These are phyloP conservation scores for Lachnellula hyalina DNA, from an alignment of 2,329 filamentous ascomycete genomes.

Conservation along the genomic window DNA sequence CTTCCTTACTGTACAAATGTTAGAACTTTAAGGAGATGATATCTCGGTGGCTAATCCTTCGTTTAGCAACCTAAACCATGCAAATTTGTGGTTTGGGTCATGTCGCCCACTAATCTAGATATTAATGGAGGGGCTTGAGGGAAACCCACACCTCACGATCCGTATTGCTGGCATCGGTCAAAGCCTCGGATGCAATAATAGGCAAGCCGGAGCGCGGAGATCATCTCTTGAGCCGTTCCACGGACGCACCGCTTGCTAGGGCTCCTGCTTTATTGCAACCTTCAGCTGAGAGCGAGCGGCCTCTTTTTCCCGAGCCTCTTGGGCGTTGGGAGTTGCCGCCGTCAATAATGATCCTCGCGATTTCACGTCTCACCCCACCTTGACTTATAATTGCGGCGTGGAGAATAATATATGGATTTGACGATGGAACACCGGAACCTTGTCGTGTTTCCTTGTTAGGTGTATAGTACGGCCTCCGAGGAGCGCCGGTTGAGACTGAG, in stretches of 20 bases:
- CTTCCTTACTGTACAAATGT: not conserved
- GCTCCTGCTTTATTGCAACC: slow-evolving; percentile 1
- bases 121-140: not conserved
- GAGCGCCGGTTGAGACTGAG: not conserved
- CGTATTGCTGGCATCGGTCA: not conserved
- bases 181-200: slow-evolving; percentile 3
- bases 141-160: not conserved
- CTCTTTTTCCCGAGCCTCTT: not conserved
- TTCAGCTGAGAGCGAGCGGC: not conserved
- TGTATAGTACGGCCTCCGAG: not conserved
- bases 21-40: not conserved
- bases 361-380: not conserved
- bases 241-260: not conserved
- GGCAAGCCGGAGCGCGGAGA: not conserved
- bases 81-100: not conserved
- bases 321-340: not conserved
- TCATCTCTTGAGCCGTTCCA: not conserved
- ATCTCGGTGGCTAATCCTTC: not conserved
- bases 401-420: not conserved
- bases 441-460: not conserved
- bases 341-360: not conserved
- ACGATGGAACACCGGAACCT: slow-evolving; percentile 2
- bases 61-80: not conserved
- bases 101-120: not conserved
- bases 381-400: not conserved